These are phyloP conservation scores for Atalantia buxifolia DNA, from an alignment of 345 rosid genomes.

Conservation along the genomic window DNA sequence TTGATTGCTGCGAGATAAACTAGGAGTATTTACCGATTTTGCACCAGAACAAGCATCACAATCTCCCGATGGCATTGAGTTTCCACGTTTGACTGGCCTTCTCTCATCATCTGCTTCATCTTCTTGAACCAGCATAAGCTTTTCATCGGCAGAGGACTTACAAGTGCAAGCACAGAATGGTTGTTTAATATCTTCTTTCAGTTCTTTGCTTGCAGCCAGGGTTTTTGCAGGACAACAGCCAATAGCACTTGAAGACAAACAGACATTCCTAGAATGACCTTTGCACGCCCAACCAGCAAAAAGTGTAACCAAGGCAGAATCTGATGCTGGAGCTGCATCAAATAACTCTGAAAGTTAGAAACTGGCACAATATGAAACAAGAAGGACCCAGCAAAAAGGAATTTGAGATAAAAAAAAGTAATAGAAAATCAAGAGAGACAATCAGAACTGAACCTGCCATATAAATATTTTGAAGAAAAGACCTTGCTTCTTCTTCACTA, in stretches of 20 bases:
- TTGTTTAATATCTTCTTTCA: slow-evolving; percentile 21
- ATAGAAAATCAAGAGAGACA: slow-evolving; percentile 1
- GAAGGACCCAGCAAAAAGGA: neutral
- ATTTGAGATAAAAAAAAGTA: neutral
- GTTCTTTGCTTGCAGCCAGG: slow-evolving; percentile 7
- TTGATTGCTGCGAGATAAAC: slow-evolving; percentile 26
- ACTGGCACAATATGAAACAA: neutral
- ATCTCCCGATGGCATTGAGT: slow-evolving; percentile 19
- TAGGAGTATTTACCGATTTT: slow-evolving; percentile 14
- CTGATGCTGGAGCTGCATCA: slow-evolving; percentile 56
- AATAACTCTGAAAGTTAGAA: slow-evolving; percentile 19
- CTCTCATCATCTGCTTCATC: slow-evolving; percentile 25
- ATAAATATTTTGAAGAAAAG: slow-evolving; percentile 51
- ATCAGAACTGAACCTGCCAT: slow-evolving; percentile 42
- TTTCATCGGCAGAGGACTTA: slow-evolving; percentile 20
- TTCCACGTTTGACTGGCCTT: slow-evolving; percentile 35
- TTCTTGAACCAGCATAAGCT: slow-evolving; percentile 14
- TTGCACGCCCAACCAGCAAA: slow-evolving; percentile 64
- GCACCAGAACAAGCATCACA: slow-evolving; percentile 18
- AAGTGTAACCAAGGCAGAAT: slow-evolving; percentile 52
- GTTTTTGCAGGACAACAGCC: slow-evolving; percentile 41
- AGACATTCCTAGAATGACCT: slow-evolving; percentile 38
- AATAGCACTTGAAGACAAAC: slow-evolving; percentile 40
- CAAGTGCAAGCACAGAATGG: slow-evolving; percentile 18
- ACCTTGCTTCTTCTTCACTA: slow-evolving; percentile 45